Evolutionary conservation across 768 basidiomycete species (phyloP).

Genomic region (Psilocybe sp.): DNA sequence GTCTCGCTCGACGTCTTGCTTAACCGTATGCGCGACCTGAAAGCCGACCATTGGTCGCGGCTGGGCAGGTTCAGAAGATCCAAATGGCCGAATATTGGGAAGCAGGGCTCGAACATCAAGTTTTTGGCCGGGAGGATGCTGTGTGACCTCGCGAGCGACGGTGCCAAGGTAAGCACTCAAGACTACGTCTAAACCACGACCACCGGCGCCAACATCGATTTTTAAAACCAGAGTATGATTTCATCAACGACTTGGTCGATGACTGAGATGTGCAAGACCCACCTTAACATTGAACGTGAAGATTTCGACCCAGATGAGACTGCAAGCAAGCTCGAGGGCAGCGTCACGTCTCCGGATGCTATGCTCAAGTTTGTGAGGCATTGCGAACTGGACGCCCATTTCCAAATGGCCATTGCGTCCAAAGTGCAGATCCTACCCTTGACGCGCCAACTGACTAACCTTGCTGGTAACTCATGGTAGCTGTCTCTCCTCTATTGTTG

Average conservation of each 20-base stretch:
- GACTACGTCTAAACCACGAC: background rate
- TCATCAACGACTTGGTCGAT: conserved; percentile 97
- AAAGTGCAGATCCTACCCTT: conserved; percentile 93
- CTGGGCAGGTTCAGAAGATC: conserved; percentile 86
- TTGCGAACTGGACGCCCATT: conserved; percentile 94
- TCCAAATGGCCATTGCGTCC: conserved; percentile 93
- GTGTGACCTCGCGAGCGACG: conserved; percentile 92
- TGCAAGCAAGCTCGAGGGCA: conserved; percentile 83
- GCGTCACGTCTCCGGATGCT: conserved; percentile 68
- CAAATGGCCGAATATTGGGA: conserved; percentile 79
- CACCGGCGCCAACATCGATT: background rate
- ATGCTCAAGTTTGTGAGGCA: conserved; percentile 88
- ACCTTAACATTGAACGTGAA: conserved; percentile 81
- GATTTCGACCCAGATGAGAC: conserved; percentile 98
- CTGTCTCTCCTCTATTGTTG: conserved; percentile 12
- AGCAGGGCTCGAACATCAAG: conserved; percentile 78
- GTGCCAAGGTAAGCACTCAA: conserved; percentile 67
- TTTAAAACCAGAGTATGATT: conserved; percentile 78
- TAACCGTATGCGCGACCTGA: conserved; percentile 86
- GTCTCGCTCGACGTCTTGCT: conserved; percentile 88
- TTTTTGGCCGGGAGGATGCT: conserved; percentile 84
- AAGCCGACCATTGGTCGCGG: conserved; percentile 92
- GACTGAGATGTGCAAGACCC: conserved; percentile 93
- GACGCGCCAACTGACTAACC: conserved; percentile 89
- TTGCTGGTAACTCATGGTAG: conserved; percentile 96